Conservation (phyloP, 495 filamentous ascomycete genomes). For the Hyphodiscus hymeniophilus region DNA sequence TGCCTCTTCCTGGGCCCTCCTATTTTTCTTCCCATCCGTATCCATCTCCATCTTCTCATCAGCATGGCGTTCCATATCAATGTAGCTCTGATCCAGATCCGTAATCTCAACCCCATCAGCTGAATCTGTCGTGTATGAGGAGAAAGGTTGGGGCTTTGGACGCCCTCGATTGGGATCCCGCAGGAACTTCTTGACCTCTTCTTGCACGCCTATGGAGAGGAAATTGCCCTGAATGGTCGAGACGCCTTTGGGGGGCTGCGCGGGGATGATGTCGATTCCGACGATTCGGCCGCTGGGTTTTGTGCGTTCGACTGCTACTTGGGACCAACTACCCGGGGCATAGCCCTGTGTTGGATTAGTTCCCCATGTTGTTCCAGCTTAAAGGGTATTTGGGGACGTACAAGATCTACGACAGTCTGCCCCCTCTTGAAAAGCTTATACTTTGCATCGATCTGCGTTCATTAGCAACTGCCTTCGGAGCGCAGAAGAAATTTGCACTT, state of each 20-base stretch:
- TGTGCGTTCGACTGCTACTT: constrained; percentile 81
- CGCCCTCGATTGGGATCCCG: constrained; percentile 54
- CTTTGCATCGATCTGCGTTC: constrained; percentile 63
- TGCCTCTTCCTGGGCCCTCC: constrained; percentile 22
- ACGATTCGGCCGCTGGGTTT: constrained; percentile 69
- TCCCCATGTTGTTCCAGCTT: background rate
- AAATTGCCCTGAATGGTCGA: constrained; percentile 95
- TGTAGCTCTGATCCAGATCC: constrained; percentile 37
- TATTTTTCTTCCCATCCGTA: background rate
- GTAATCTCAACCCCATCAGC: background rate
- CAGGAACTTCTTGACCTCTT: constrained; percentile 66
- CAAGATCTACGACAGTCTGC: constrained; percentile 84
- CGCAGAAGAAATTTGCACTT: constrained; percentile 36
- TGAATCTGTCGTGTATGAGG: background rate
- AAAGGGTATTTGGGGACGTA: constrained; percentile 27
- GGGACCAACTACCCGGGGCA: constrained; percentile 91
- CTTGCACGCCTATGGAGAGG: constrained; percentile 58
- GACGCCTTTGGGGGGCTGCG: constrained; percentile 79
- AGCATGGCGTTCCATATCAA: constrained; percentile 41
- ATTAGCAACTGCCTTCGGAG: constrained; percentile 6
- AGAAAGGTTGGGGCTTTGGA: constrained; percentile 24
- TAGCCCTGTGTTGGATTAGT: constrained; percentile 55
- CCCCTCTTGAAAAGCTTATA: constrained; percentile 68
- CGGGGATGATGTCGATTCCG: constrained; percentile 89
- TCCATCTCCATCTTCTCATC: constrained; percentile 18